Evolutionary conservation across 2,329 filamentous ascomycete genomes (phyloP).

Genomic region (Hypoxylon sp.): DNA sequence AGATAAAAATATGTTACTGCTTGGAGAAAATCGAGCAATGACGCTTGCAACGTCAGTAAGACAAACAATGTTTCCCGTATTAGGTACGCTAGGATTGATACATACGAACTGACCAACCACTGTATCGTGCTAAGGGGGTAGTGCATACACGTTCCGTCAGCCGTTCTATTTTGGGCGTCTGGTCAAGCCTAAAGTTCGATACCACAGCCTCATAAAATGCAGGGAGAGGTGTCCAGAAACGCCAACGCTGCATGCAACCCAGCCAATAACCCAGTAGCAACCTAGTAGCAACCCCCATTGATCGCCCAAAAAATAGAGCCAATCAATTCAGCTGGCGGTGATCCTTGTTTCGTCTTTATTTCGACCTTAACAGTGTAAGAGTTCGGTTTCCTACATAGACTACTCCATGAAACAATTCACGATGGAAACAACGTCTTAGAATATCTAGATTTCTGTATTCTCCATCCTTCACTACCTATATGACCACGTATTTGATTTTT

Average conservation of each 20-base stretch:
- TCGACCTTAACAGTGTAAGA: slow-evolving; percentile 26
- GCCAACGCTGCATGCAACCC: slow-evolving; percentile 35
- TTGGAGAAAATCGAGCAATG: slow-evolving; percentile 1
- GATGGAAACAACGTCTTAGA: slow-evolving; percentile 17
- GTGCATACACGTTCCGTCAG: slow-evolving; percentile 26
- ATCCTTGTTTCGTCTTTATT: slow-evolving; percentile 42
- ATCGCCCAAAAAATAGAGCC: slow-evolving; percentile 24
- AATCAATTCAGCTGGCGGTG: slow-evolving; percentile 27
- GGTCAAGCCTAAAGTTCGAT: slow-evolving; percentile 29
- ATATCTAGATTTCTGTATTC: slow-evolving; percentile 16
- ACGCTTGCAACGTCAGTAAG: slow-evolving; percentile 34
- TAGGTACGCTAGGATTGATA: slow-evolving; percentile 12
- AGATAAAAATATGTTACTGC: slow-evolving; percentile 35
- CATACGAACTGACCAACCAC: slow-evolving; percentile 38
- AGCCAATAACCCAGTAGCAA: background rate
- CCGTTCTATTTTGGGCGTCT: slow-evolving; percentile 42
- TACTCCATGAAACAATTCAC: slow-evolving; percentile 38
- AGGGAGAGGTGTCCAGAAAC: slow-evolving; percentile 40
- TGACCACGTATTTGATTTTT: slow-evolving; percentile 4
- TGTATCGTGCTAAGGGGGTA: slow-evolving; percentile 20
- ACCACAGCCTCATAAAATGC: slow-evolving; percentile 42
- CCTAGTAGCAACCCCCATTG: slow-evolving; percentile 15
- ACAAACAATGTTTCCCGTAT: slow-evolving; percentile 24
- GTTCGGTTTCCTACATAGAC: slow-evolving; percentile 7
- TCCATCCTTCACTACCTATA: slow-evolving; percentile 11